Evolutionary conservation across 208 protist species (phyloP).

Genomic region (Polymyxa betae): DNA sequence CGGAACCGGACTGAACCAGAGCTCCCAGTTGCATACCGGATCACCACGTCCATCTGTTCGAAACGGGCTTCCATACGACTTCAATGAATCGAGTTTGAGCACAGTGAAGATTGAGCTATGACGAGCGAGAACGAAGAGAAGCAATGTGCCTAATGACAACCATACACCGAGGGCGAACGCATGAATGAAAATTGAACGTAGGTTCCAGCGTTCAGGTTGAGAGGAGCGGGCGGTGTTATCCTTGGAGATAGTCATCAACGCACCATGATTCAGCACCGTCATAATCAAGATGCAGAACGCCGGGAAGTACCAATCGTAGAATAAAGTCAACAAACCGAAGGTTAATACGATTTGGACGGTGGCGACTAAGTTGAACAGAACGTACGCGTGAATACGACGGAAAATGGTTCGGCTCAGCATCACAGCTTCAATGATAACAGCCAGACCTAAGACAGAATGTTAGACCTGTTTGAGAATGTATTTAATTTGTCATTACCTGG

Average conservation of each 20-base stretch:
- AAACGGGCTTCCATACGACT: slow-evolving; percentile 11
- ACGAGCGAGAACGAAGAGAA: not conserved
- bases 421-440: not conserved
- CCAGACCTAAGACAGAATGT: too few relatives aligned
- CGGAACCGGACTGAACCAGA: not conserved
- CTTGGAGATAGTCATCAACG: not conserved
- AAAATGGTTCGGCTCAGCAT: not conserved
- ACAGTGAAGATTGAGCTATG: not conserved
- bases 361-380: not conserved
- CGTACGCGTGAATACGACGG: not conserved
- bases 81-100: not conserved
- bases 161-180: not conserved
- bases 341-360: not conserved
- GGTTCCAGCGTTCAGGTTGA: not conserved
- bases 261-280: not conserved
- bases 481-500: too few relatives aligned
- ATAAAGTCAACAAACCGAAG: not conserved
- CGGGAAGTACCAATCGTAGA: slow-evolving; percentile 46
- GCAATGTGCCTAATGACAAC: not conserved
- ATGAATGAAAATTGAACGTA: not conserved
- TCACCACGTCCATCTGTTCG: not conserved
- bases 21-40: slow-evolving; percentile 40
- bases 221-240: not conserved
- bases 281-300: not conserved
- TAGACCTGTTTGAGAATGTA: too few relatives aligned